Evolutionary conservation across 108 stramenopile genomes (phyloP), one percentile per base, ranked within the genome.

Genomic region (Nannochloropsis salina): DNA sequence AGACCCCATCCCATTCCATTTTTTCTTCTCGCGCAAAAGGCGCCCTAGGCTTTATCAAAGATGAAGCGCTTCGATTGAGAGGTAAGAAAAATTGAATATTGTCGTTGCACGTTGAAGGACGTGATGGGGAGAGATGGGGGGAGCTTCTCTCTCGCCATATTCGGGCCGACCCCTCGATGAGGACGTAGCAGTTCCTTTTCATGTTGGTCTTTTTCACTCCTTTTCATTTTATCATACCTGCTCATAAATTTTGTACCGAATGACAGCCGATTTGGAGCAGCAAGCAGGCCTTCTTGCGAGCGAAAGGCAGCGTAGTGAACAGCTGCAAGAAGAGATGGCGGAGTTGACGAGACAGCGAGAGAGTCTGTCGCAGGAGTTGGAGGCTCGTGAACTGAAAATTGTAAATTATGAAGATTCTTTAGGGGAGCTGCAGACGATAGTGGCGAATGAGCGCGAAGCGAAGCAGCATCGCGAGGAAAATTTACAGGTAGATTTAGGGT

Each of bases 231-330:
- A 1, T 31, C 31, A 31, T 31, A 31, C 31, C 31, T 31, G 31
- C 31, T 31, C 31, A 31, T 31, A 31, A 31, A 31, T 31, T 31
- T 31, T 31, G 31, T 31, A 31, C 1, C 8, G 4, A 74, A 15
- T 8, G 3, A 74, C 8, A 74, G 61, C 6, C 61, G 61, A 74
- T n/a, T n/a, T 74, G 61, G 61, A 74, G n/a, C 61, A 74, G 6
- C 61, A 74, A 74, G 61, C 61, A 2, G 61, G 61, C 61, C 61
- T 74, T 15, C 61, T 74, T 74, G 61, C 61, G n/a, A 74, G 61
- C 61, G 61, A 74, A 74, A 74, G n/a, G 61, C 61, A 74, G n/a
- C n/a, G n/a, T n/a, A 74, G n/a, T 8, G 61, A 74, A 4, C 61
- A 74, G 61, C 61, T 74, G 20, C 61, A 74, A n/a, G 61, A 74